Conservation (phyloP, 805 yeast species). For the Lachancea sp. region DNA sequence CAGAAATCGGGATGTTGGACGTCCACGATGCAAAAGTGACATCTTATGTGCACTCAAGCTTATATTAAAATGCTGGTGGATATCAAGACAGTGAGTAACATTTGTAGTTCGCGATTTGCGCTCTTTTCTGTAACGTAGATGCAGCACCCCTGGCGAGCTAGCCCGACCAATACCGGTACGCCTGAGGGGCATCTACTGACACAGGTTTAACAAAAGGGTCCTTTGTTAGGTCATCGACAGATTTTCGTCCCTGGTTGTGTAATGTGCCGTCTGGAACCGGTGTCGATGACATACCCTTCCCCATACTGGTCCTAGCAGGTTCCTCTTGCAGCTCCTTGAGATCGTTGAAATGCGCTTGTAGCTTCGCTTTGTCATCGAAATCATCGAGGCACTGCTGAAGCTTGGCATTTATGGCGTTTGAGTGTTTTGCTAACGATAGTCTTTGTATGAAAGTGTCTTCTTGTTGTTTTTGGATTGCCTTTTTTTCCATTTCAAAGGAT, state of each 20-base stretch:
- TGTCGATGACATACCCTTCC: conserved; percentile 13
- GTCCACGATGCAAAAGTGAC: neutral
- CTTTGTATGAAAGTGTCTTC: conserved; percentile 63
- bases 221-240: conserved; percentile 11
- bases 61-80: no score
- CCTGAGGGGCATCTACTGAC: conserved; percentile 54
- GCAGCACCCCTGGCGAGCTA: conserved; percentile 14
- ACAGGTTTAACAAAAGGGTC: conserved; percentile 45
- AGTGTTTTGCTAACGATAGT: conserved; percentile 55
- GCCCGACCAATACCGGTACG: conserved; percentile 64
- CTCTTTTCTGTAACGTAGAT: neutral
- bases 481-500: conserved; percentile 59
- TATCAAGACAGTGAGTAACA: no score
- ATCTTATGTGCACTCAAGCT: no score
- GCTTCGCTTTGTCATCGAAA: conserved; percentile 17
- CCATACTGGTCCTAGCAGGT: conserved; percentile 30
- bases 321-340: conserved; percentile 24
- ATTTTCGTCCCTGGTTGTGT: conserved; percentile 9
- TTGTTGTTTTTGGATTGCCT: conserved; percentile 52
- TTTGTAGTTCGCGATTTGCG: neutral
- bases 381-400: conserved; percentile 20
- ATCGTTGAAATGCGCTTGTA: conserved; percentile 18
- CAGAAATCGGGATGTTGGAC: neutral
- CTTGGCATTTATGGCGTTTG: conserved; percentile 43
- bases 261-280: conserved; percentile 10